Conservation (phyloP, 176 grass and related monocot genomes). For the Stipa capillata region DNA sequence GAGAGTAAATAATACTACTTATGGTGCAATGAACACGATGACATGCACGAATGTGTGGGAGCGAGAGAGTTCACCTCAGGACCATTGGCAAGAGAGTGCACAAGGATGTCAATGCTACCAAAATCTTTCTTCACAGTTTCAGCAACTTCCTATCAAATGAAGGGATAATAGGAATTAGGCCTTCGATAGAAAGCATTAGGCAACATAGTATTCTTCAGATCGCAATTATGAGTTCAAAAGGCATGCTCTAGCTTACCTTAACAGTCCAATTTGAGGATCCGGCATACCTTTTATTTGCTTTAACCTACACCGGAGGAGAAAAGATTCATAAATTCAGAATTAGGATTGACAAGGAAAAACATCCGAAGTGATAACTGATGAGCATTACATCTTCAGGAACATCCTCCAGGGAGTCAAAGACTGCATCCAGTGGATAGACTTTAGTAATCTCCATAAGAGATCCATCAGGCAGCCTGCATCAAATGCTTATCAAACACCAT, state of each 20-base stretch:
- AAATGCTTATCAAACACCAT: constrained; percentile 19
- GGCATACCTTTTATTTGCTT: constrained; percentile 83
- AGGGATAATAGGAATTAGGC: constrained; percentile 10
- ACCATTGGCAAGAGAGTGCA: constrained; percentile 96
- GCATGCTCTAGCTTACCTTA: constrained; percentile 41
- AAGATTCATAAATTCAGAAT: not conserved
- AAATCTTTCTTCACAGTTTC: constrained; percentile 92
- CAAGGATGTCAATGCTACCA: constrained; percentile 95
- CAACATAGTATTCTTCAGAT: not conserved
- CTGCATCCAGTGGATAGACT: constrained; percentile 90
- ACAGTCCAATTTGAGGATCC: constrained; percentile 96
- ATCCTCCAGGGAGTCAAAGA: constrained; percentile 83
- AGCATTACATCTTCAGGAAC: constrained; percentile 85
- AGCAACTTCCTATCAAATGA: constrained; percentile 67
- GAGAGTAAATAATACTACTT: not conserved
- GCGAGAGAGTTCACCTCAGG: constrained; percentile 47
- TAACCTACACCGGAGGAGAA: constrained; percentile 39
- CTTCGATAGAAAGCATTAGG: not conserved
- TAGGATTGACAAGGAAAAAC: not conserved
- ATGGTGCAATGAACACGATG: too few species aligned
- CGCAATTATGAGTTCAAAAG: not conserved
- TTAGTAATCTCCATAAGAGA: constrained; percentile 93
- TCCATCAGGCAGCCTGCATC: constrained; percentile 70
- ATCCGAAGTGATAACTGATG: constrained; percentile 5
- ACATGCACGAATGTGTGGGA: not conserved